Percentiles rank a stretch among this genome's conserved stretches.
Conservation (phyloP, 169 alveolate species). For the Cryptosporidium xiaoi region DNA sequence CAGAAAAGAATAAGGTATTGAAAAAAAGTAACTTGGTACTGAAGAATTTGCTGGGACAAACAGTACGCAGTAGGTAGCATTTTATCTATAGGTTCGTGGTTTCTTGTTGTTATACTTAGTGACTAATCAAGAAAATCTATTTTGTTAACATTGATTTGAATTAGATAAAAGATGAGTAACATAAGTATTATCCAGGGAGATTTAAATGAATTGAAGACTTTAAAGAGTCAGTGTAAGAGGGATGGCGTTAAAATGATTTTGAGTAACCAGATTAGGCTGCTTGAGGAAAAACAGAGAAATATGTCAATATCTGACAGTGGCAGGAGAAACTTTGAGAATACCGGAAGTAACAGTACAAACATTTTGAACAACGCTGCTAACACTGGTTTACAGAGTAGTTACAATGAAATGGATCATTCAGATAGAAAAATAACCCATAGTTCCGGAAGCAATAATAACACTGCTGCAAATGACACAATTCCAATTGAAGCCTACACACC, state of each 20-base stretch:
- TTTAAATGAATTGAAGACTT: conserved; percentile 47
- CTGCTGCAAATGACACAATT: background rate
- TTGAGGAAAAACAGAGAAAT: conserved; percentile 55
- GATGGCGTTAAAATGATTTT: conserved; percentile 53
- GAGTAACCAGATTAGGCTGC: conserved; percentile 21
- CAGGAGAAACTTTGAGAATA: conserved; percentile 12
- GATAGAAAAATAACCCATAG: background rate
- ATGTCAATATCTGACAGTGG: conserved; percentile 48
- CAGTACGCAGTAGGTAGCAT: too few relatives aligned
- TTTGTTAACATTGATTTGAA: background rate
- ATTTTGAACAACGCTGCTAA: background rate
- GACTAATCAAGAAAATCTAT: too few relatives aligned
- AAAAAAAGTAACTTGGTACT: too few relatives aligned
- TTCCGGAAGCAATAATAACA: background rate
- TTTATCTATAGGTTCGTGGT: too few relatives aligned
- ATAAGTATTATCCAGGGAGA: conserved; percentile 57
- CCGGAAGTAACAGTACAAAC: background rate
- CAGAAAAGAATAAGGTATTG: too few relatives aligned
- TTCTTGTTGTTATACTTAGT: too few relatives aligned
- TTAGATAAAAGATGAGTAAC: conserved; percentile 29
- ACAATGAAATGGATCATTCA: background rate
- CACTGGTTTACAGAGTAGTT: background rate
- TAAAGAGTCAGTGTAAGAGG: conserved; percentile 49
- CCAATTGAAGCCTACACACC: conserved; percentile 75
- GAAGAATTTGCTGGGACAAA: too few relatives aligned